These are phyloP conservation scores for Trichosporon sp. DNA, from an alignment of 1,284 basidiomycete species.

Conservation along the genomic window DNA sequence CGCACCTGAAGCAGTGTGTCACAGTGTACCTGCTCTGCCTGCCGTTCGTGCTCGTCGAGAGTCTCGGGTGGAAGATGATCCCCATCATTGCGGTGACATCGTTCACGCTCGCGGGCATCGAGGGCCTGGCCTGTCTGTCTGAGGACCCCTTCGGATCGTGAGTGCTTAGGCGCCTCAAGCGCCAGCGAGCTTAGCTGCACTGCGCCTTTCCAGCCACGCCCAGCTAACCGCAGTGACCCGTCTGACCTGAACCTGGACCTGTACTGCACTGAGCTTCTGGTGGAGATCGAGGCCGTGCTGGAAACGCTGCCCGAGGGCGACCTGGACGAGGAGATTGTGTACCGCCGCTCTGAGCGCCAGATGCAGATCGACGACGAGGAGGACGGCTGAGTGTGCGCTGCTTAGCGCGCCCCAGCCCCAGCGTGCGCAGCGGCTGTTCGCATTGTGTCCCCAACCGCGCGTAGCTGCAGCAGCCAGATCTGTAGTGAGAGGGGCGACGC, in stretches of 20 bases:
- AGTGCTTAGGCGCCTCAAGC: neutral
- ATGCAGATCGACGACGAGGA: constrained; percentile 14
- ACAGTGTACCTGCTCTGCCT: constrained; percentile 79
- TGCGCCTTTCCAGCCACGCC: no score
- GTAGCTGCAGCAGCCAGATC: neutral
- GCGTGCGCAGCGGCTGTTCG: no score
- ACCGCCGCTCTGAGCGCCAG: constrained; percentile 10
- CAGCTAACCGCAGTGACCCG: constrained; percentile 53
- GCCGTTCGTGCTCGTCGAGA: constrained; percentile 70
- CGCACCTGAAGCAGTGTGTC: constrained; percentile 91
- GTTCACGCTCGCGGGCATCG: constrained; percentile 66
- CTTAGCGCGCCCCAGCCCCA: neutral
- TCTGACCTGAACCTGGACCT: constrained; percentile 56
- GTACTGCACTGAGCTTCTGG: constrained; percentile 76
- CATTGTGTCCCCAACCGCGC: neutral
- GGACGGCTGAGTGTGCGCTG: constrained; percentile 2
- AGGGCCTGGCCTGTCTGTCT: constrained; percentile 86
- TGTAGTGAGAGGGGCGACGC: neutral
- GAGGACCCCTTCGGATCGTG: constrained; percentile 64
- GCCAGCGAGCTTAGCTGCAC: neutral
- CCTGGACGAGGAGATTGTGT: constrained; percentile 30
- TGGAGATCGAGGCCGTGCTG: constrained; percentile 77
- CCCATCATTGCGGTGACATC: constrained; percentile 74
- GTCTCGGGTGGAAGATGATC: constrained; percentile 64
- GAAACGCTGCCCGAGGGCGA: constrained; percentile 68